Evolutionary conservation across 306 rosid species (phyloP).

Genomic region (Castanea sativa): DNA sequence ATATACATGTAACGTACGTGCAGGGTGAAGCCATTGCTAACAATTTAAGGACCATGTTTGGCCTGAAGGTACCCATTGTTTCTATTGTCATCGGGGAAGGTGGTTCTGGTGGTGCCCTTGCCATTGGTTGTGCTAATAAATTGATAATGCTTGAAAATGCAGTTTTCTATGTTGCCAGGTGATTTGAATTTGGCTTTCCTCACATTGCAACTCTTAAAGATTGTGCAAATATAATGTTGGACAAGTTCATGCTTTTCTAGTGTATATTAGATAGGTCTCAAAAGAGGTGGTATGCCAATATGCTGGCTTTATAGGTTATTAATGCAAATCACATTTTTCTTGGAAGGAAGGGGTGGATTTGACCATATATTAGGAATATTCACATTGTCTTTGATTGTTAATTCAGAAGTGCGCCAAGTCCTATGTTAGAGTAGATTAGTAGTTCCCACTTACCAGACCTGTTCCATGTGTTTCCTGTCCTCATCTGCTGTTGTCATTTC

Average conservation of each 20-base stretch:
- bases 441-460: not conserved
- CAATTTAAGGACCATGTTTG: conserved; percentile 89
- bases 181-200: conserved; percentile 20
- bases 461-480: not conserved
- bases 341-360: conserved; percentile 1
- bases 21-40: conserved; percentile 99
- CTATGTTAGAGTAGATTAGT: not conserved
- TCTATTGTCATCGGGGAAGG: conserved; percentile 98
- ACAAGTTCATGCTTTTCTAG: conserved; percentile 4
- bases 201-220: conserved; percentile 12
- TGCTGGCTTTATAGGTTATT: conserved; percentile 7
- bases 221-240: conserved; percentile 4
- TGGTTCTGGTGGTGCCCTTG: conserved; percentile 99
- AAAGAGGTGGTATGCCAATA: conserved; percentile 15
- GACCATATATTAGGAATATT: not conserved
- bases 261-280: conserved; percentile 23
- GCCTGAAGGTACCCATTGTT: conserved; percentile 84
- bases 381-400: conserved; percentile 4
- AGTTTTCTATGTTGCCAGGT: conserved; percentile 99
- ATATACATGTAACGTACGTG: conserved; percentile 27
- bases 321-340: not conserved
- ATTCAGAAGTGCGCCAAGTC: conserved; percentile 7
- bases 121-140: conserved; percentile 95
- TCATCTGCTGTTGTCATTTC: not conserved
- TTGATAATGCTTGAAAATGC: conserved; percentile 97